These are phyloP conservation scores for Allantophomopsis cytisporea DNA, from an alignment of 2,329 filamentous ascomycete species.

Conservation along the genomic window DNA sequence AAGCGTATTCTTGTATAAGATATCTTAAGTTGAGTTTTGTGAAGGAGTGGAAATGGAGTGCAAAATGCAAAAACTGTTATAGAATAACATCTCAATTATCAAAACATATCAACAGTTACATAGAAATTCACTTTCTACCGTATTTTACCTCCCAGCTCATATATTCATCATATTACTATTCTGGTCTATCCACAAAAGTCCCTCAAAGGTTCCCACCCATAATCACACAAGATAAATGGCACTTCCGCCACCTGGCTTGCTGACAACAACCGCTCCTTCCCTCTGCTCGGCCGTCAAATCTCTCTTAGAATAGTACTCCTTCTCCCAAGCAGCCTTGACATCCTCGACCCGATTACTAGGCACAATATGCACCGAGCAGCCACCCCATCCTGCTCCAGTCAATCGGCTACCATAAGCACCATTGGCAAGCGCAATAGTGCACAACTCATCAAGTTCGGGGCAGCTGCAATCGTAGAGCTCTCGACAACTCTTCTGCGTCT, in stretches of 20 bases:
- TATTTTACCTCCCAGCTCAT: too few species aligned
- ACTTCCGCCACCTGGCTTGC: slow-evolving; percentile 68
- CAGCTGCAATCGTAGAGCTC: slow-evolving; percentile 87
- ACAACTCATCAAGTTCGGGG: slow-evolving; percentile 83
- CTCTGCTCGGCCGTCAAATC: slow-evolving; percentile 55
- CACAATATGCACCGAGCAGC: slow-evolving; percentile 88
- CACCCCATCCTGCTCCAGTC: slow-evolving; percentile 93
- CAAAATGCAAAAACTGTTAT: too few species aligned
- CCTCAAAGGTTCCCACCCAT: too few species aligned
- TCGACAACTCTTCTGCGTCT: slow-evolving; percentile 77
- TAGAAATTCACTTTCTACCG: too few species aligned
- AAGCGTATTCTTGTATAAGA: too few species aligned
- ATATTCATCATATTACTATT: too few species aligned
- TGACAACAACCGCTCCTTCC: slow-evolving; percentile 73
- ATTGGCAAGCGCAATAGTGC: slow-evolving; percentile 60
- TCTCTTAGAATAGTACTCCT: slow-evolving; percentile 68
- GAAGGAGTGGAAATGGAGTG: too few species aligned
- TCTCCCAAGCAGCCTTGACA: slow-evolving; percentile 65
- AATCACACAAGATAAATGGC: slow-evolving; percentile 30
- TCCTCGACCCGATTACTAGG: slow-evolving; percentile 67
- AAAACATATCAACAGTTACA: too few species aligned
- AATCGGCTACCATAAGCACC: slow-evolving; percentile 77
- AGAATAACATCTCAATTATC: too few species aligned
- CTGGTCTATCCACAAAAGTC: too few species aligned
- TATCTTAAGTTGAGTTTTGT: too few species aligned